Base-by-base conservation (phyloP, 345 rosid genomes). In the Gossypium longicalyx region DNA sequence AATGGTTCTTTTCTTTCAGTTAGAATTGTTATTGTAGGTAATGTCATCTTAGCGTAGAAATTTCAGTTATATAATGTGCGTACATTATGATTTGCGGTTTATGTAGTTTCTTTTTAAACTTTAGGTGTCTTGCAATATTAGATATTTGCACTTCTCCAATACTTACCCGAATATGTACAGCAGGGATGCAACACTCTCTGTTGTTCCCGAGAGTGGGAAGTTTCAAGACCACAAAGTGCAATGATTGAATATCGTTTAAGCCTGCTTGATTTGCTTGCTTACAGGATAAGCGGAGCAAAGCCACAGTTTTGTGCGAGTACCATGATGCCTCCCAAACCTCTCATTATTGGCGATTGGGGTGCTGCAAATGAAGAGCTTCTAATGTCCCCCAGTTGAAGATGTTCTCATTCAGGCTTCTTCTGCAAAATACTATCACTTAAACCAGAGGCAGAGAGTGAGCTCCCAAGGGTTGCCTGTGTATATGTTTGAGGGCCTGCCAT, bases 161-260 rank as follows among this genome's bases (percentile, higher is more conserved):
- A 66, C 86, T 84, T 78, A 83, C 84, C 66, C 71, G 81, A 80
- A 58, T 72, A 45, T 86, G 83, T 78, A 82, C 41, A 34, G 41
- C 80, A 82, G 81, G 76, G 65, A 62, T 27, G 70, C 77, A 74
- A 65, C 82, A 71, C 51, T 34, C 75, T 62, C 57, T 5, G 41
- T 34, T 34, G 41, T 34, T 34, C 41, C 7, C 5, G 41, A 34
- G 41, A 34, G 41, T 34, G 41, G 41, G 41, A 34, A 34, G 41
- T 34, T 34, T 34, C 41, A 34, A 34, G 41, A 34, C 7, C 41
- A 34, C 3, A 16, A 16, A 20, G 13, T 17, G 20, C 67, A 38
- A 3, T 10, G 51, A 47, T 4, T 3, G 47, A 15, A 9, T 34
- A 16, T n/a, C 20, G 15, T 62, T 9, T 63, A 17, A 34, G 23